Evolutionary conservation across 2,329 filamentous ascomycete species (phyloP), one percentile per base, ranked within the genome.

Genomic region (Alternaria sp.): DNA sequence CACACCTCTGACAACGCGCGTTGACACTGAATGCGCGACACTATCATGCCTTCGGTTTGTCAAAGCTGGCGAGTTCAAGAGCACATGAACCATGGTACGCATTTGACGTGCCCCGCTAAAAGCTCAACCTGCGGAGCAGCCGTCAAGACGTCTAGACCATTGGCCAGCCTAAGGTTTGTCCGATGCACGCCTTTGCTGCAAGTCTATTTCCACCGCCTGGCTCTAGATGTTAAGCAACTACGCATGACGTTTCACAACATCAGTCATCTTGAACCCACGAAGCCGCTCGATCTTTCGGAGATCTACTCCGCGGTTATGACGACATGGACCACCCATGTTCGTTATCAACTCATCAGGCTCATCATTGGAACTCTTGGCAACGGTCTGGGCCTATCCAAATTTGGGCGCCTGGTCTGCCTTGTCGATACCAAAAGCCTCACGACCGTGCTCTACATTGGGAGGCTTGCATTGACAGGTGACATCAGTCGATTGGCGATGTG

Each of bases 311-410:
- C 33, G 23, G 33, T 14, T 39, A 68, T 70, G 66, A 68, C 63
- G 67, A 67, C 65, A 67, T 59, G 42, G 33, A 40, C 41, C 41
- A 40, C 40, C 52, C 45, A 51, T 41, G 40, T 51, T 17, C 39
- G 26, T 21, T 61, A 36, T 42, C 34, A 53, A 51, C 29, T 36
- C 40, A 45, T 60, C 33, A 49, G 52, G 54, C 49, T 52, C 45
- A 48, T 58, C 57, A 51, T 60, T 65, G 54, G 39, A 53, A 37
- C 39, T 42, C 68, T 71, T 70, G 68, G 68, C 68, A 71, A 71
- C 67, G 68, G 68, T 66, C 63, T 66, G 60, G 64, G 59, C 60
- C 62, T 41, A 44, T 17, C 51, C 36, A 54, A 33, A 48, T 26
- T 26, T 37, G 17, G 14, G 23, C 24, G 45, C 45, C 56, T 56